Percentiles rank a stretch among this genome's conserved stretches.
phyloP scores from a whole-genome alignment of 2,329 filamentous ascomycete genomes.

The Cladosporium sphaerospermum region DNA sequence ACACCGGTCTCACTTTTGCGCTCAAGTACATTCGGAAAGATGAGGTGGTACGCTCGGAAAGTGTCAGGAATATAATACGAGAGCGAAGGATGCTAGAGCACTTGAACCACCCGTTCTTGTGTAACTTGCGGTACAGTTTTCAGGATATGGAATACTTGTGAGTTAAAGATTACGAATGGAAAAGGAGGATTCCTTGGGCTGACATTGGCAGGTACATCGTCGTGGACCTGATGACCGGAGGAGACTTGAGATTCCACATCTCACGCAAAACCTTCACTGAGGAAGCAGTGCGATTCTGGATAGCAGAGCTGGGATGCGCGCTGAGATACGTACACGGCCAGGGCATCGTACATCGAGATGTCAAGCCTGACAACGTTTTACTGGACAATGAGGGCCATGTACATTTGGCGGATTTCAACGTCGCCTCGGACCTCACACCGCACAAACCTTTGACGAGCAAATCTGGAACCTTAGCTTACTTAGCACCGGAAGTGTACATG shows the following conservation, averaged over 20 bases:
- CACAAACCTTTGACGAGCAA: slow-evolving; percentile 85
- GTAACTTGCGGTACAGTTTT: slow-evolving; percentile 97
- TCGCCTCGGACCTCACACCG: slow-evolving; percentile 85
- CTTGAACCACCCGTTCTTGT: slow-evolving; percentile 94
- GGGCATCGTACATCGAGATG: slow-evolving; percentile 82
- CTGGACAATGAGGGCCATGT: slow-evolving; percentile 88
- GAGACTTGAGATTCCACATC: slow-evolving; percentile 94
- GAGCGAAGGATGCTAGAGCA: slow-evolving; percentile 98
- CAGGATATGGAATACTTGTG: slow-evolving; percentile 99
- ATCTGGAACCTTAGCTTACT: slow-evolving; percentile 90
- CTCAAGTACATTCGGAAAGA: slow-evolving; percentile 98
- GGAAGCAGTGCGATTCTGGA: slow-evolving; percentile 95
- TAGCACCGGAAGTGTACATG: slow-evolving; percentile 90
- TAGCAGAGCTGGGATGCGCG: slow-evolving; percentile 87
- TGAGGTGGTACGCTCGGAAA: slow-evolving; percentile 97
- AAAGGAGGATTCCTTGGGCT: not conserved
- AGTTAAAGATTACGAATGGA: slow-evolving; percentile 27
- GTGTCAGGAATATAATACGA: slow-evolving; percentile 94
- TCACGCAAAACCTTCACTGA: slow-evolving; percentile 97
- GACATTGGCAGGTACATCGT: slow-evolving; percentile 65
- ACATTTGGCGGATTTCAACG: slow-evolving; percentile 97
- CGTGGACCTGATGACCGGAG: slow-evolving; percentile 95
- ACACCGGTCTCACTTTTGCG: slow-evolving; percentile 87
- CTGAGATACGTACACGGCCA: slow-evolving; percentile 79
- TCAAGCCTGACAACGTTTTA: slow-evolving; percentile 88